These are phyloP conservation scores for Teratosphaeria pseudoeucalypti DNA, from an alignment of 2,329 filamentous ascomycete species.

Conservation along the genomic window DNA sequence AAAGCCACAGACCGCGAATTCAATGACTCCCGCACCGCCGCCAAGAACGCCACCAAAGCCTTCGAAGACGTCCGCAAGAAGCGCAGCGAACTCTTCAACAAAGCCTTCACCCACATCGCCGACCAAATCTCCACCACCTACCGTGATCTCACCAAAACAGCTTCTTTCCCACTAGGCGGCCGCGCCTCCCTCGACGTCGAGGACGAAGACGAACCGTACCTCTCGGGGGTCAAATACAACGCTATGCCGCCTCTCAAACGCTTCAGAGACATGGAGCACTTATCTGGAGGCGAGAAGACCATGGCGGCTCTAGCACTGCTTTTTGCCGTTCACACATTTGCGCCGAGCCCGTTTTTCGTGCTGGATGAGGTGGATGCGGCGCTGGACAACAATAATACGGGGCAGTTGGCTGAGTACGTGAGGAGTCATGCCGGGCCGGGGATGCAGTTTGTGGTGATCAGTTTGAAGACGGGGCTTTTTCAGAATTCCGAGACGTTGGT, in stretches of 20 bases:
- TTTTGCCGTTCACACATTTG: constrained; percentile 93
- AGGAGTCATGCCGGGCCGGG: constrained; percentile 86
- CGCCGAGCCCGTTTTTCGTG: constrained; percentile 93
- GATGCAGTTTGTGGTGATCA: constrained; percentile 99
- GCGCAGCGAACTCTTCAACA: constrained; percentile 86
- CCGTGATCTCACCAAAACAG: constrained; percentile 82
- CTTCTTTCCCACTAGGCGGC: constrained; percentile 88
- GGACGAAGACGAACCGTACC: constrained; percentile 84
- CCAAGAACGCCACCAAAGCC: constrained; percentile 65
- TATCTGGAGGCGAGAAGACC: constrained; percentile 95
- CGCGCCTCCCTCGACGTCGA: constrained; percentile 83
- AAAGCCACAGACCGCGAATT: constrained; percentile 81
- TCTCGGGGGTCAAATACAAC: constrained; percentile 94
- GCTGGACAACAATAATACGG: constrained; percentile 94
- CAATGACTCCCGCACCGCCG: constrained; percentile 66
- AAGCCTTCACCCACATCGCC: constrained; percentile 87
- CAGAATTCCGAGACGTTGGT: constrained; percentile 94
- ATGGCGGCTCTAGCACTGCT: constrained; percentile 95
- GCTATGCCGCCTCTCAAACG: constrained; percentile 98
- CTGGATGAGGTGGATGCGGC: constrained; percentile 96
- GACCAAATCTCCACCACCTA: constrained; percentile 92
- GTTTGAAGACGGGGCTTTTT: constrained; percentile 88
- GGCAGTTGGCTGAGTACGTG: constrained; percentile 94
- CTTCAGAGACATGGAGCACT: constrained; percentile 97
- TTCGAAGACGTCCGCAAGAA: constrained; percentile 75